Conservation (phyloP, 768 basidiomycete genomes). For the Pholiota microspora region DNA sequence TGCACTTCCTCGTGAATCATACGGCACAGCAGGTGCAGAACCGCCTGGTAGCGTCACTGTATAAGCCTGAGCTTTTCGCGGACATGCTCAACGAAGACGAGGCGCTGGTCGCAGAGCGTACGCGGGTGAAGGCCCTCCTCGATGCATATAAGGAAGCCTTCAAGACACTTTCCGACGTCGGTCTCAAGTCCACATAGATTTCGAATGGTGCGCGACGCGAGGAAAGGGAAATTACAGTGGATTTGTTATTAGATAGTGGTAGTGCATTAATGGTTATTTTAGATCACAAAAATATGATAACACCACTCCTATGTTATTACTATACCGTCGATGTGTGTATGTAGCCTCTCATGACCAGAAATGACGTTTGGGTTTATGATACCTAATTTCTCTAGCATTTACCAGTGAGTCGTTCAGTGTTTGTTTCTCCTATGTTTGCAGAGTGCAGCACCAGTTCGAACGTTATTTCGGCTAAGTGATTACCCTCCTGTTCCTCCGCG, state of each 20-base stretch:
- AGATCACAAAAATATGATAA: background rate
- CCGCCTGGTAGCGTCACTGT: slow-evolving; percentile 88
- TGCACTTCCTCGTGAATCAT: slow-evolving; percentile 96
- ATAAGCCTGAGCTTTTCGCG: slow-evolving; percentile 91
- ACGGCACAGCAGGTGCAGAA: slow-evolving; percentile 98
- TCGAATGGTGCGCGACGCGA: background rate
- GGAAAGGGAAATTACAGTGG: background rate
- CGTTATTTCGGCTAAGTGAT: too few relatives aligned
- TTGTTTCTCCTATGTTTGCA: too few relatives aligned
- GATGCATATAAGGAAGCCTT: slow-evolving; percentile 97
- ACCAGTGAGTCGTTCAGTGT: too few relatives aligned
- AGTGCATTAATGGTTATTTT: background rate
- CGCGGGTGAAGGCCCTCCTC: slow-evolving; percentile 89
- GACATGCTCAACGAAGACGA: slow-evolving; percentile 96
- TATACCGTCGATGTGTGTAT: background rate
- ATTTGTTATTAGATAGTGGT: background rate
- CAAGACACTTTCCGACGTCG: slow-evolving; percentile 82
- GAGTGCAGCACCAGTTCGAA: too few relatives aligned
- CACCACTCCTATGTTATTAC: background rate
- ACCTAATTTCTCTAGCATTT: background rate
- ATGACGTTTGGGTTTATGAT: background rate
- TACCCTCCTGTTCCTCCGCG: background rate
- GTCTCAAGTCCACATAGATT: slow-evolving; percentile 56
- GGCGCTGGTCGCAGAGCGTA: slow-evolving; percentile 87
- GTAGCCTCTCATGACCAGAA: background rate